Conservation (phyloP, 2,329 filamentous ascomycete genomes). For the Clonostachys byssicola region DNA sequence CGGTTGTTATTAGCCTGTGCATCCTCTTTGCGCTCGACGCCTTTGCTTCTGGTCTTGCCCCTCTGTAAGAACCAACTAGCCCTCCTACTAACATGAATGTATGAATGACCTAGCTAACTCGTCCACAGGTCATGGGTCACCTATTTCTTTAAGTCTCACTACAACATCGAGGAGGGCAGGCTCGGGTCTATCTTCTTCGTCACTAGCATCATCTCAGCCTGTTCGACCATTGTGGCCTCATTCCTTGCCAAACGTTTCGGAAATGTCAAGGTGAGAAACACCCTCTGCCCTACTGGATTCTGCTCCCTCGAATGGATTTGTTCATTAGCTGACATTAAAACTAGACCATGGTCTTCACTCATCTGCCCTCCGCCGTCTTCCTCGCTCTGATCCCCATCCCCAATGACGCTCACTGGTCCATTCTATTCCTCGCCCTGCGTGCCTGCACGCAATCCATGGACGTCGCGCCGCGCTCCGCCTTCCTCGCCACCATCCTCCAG, state of each 20-base stretch:
- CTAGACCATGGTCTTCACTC: conserved; percentile 71
- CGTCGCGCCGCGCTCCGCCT: conserved; percentile 64
- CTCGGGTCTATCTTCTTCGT: conserved; percentile 52
- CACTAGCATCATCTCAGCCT: conserved; percentile 44
- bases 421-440: conserved; percentile 54
- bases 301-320: too few species aligned
- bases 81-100: neutral
- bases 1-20: conserved; percentile 57
- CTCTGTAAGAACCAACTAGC: conserved; percentile 37
- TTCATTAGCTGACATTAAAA: neutral
- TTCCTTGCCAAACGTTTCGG: conserved; percentile 51
- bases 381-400: conserved; percentile 60
- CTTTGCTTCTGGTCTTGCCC: conserved; percentile 66
- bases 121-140: conserved; percentile 52
- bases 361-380: conserved; percentile 64
- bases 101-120: conserved; percentile 17
- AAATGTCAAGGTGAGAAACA: conserved; percentile 40
- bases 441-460: conserved; percentile 66
- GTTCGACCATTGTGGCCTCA: conserved; percentile 47
- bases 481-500: conserved; percentile 61
- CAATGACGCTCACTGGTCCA: conserved; percentile 25
- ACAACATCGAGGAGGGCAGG: conserved; percentile 39
- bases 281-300: too few species aligned
- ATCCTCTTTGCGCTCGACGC: conserved; percentile 66
- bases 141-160: conserved; percentile 48